Conservation (phyloP, 441 rosid species). For the Populus trichocarpa region DNA sequence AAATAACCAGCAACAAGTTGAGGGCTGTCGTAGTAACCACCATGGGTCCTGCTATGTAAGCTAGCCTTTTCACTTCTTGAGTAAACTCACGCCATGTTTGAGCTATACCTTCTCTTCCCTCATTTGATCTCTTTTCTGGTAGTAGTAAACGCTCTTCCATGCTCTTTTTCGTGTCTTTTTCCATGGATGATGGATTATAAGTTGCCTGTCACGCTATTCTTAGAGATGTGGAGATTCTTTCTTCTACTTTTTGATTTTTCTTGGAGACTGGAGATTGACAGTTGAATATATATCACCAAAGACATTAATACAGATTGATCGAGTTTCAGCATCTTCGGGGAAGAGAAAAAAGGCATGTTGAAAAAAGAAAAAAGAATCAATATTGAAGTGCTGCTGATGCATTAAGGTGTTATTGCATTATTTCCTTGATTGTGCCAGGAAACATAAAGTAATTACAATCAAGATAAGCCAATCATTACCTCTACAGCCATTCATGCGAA, state of each 20-base stretch:
- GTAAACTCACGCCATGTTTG: conserved; percentile 4
- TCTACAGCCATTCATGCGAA: no score
- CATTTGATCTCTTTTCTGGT: neutral
- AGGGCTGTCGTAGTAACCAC: conserved; percentile 19
- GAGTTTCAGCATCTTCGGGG: neutral
- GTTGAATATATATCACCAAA: neutral
- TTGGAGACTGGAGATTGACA: neutral
- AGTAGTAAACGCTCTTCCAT: conserved; percentile 37
- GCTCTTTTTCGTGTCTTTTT: neutral
- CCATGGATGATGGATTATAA: neutral
- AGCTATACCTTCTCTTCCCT: conserved; percentile 3
- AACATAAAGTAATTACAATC: no score
- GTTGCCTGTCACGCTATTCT: neutral
- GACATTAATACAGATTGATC: neutral
- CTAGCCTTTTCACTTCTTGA: conserved; percentile 22
- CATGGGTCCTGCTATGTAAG: conserved; percentile 31
- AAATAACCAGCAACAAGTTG: conserved; percentile 21
- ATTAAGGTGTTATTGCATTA: no score
- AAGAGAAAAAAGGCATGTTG: no score
- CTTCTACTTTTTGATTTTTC: neutral
- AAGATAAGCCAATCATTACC: no score
- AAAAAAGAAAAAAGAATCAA: neutral
- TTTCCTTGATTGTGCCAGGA: no score
- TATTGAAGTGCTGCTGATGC: no score
- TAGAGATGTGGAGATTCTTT: neutral